Conservation (phyloP, 345 rosid genomes). For the Populus simonii region DNA sequence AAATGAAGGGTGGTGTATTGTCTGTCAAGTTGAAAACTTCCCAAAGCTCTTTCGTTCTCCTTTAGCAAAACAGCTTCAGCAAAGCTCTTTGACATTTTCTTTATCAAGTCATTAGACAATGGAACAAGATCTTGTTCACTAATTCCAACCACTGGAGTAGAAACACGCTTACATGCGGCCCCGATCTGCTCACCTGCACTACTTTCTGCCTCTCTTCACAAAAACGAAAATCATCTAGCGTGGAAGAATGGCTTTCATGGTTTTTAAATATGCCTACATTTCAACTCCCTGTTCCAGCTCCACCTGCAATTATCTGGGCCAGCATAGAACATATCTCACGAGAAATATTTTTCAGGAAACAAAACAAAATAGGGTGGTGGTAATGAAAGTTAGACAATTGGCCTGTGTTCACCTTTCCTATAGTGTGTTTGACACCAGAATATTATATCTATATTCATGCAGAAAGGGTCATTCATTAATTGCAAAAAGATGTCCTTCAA, state of each 20-base stretch:
- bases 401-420: too few species aligned
- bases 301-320: constrained; percentile 40
- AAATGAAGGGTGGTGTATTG: background rate
- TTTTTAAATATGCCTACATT: constrained; percentile 60
- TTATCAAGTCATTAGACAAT: constrained; percentile 32
- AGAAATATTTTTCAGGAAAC: background rate
- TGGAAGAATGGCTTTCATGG: constrained; percentile 50
- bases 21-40: constrained; percentile 11
- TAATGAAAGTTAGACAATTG: too few species aligned
- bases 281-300: constrained; percentile 63
- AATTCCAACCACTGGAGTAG: constrained; percentile 18
- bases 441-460: background rate
- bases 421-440: background rate
- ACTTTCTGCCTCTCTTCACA: constrained; percentile 77
- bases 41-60: constrained; percentile 11
- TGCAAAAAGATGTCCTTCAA: background rate
- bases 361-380: background rate
- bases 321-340: background rate
- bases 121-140: constrained; percentile 21
- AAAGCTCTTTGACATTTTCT: constrained; percentile 57
- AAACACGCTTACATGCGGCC: constrained; percentile 31
- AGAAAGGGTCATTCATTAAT: too few species aligned
- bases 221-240: constrained; percentile 72
- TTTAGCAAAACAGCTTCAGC: constrained; percentile 50
- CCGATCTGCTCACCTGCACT: constrained; percentile 62